Conservation (phyloP, 345 rosid species). For the Durio zibethinus region DNA sequence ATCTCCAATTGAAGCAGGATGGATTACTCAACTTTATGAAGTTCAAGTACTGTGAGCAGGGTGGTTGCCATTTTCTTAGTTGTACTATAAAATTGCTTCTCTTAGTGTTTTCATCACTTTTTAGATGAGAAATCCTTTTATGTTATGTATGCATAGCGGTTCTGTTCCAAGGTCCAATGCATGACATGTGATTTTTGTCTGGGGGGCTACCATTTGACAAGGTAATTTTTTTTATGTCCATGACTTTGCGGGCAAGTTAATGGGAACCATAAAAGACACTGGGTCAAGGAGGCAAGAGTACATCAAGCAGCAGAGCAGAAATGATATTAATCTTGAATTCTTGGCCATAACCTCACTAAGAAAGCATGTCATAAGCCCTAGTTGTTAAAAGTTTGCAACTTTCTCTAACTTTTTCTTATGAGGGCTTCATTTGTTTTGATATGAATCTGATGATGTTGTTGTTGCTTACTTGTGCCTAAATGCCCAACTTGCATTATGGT, state of each 20-base stretch:
- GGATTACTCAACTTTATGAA: neutral
- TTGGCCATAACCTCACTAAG: neutral
- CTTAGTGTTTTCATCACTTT: neutral
- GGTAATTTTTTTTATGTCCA: neutral
- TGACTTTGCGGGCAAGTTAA: neutral
- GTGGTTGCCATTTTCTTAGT: neutral
- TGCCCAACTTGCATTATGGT: neutral
- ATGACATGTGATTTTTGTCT: neutral
- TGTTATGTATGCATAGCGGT: neutral
- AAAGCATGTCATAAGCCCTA: neutral
- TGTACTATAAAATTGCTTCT: neutral
- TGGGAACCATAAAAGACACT: neutral
- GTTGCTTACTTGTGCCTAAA: neutral
- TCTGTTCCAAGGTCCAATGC: neutral
- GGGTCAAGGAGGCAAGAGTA: neutral
- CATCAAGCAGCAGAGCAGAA: neutral
- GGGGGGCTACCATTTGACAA: neutral
- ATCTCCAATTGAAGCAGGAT: neutral
- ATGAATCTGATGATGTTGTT: neutral
- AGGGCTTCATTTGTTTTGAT: neutral
- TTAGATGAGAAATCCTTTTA: neutral
- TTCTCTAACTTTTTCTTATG: neutral
- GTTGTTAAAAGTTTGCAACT: neutral
- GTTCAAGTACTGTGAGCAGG: neutral
- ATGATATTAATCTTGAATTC: neutral